Evolutionary conservation across 352 stramenopile species (phyloP).

Genomic region (Globisporangium viniferum): DNA sequence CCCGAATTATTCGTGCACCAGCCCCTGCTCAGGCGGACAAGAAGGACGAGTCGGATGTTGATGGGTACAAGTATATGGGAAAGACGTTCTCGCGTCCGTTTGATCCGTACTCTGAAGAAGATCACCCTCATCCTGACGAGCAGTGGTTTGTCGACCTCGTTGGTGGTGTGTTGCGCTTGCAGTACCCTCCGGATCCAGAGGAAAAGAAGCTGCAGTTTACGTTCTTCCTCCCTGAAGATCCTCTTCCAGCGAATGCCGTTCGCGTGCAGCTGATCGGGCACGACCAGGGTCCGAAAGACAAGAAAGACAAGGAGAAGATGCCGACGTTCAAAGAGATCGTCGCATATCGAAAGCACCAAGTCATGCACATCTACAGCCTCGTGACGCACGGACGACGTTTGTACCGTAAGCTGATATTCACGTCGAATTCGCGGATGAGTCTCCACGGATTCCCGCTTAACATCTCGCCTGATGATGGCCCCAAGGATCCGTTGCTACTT

Average conservation of each 20-base stretch:
- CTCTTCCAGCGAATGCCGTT: constrained; percentile 39
- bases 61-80: constrained; percentile 60
- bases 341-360: constrained; percentile 87
- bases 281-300: constrained; percentile 68
- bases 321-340: constrained; percentile 98
- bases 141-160: constrained; percentile 77
- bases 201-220: constrained; percentile 80
- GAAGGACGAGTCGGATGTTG: constrained; percentile 24
- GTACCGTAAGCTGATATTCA: constrained; percentile 97
- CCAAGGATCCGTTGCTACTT: constrained; percentile 59
- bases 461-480: constrained; percentile 52
- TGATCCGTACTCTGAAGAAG: constrained; percentile 79
- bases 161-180: constrained; percentile 45
- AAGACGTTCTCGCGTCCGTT: constrained; percentile 64
- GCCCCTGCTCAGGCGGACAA: constrained; percentile 21
- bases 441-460: constrained; percentile 90
- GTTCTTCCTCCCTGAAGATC: constrained; percentile 65
- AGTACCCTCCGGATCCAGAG: constrained; percentile 74
- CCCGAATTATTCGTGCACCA: constrained; percentile 27
- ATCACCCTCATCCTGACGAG: constrained; percentile 61
- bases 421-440: constrained; percentile 92
- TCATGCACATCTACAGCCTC: constrained; percentile 97
- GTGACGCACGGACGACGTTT: constrained; percentile 95
- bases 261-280: constrained; percentile 60
- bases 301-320: constrained; percentile 71